Conservation (phyloP, 1,284 basidiomycete species). For the Ceratobasidium sp. region DNA sequence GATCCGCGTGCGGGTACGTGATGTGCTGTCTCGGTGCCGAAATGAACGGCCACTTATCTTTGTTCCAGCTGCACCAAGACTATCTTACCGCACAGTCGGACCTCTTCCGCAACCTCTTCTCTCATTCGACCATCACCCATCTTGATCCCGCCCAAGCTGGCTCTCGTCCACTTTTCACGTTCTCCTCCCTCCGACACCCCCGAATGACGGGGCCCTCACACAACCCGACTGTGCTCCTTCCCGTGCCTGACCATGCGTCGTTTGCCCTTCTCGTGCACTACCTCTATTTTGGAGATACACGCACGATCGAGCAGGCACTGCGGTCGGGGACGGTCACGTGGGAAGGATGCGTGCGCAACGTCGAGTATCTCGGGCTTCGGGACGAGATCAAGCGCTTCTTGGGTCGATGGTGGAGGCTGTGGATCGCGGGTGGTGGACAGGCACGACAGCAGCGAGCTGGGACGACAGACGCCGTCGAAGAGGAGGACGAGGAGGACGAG, state of each 20-base stretch:
- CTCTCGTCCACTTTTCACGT: conserved; percentile 45
- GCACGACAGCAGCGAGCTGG: conserved; percentile 11
- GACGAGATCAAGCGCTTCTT: conserved; percentile 55
- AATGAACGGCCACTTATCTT: conserved; percentile 16
- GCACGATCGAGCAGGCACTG: conserved; percentile 68
- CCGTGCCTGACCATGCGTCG: conserved; percentile 78
- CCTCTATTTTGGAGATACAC: conserved; percentile 77
- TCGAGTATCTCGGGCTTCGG: conserved; percentile 77
- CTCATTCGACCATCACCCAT: conserved; percentile 69
- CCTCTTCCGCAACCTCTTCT: conserved; percentile 72
- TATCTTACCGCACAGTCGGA: conserved; percentile 77
- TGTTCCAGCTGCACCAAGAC: conserved; percentile 71
- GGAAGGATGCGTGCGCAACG: conserved; percentile 83
- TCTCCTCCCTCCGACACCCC: conserved; percentile 43
- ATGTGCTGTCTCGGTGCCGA: not conserved
- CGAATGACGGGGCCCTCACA: conserved; percentile 56
- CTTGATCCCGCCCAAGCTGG: conserved; percentile 56
- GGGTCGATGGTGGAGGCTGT: conserved; percentile 36
- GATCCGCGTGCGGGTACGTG: conserved; percentile 66
- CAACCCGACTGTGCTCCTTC: conserved; percentile 72
- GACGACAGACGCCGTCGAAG: conserved; percentile 21
- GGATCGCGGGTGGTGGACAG: conserved; percentile 23
- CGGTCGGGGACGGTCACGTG: conserved; percentile 69
- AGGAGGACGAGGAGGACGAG: conserved; percentile 23
- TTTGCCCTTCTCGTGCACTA: conserved; percentile 77